Conservation (phyloP, 805 yeast species). For the Zygosaccharomyces siamensis region DNA sequence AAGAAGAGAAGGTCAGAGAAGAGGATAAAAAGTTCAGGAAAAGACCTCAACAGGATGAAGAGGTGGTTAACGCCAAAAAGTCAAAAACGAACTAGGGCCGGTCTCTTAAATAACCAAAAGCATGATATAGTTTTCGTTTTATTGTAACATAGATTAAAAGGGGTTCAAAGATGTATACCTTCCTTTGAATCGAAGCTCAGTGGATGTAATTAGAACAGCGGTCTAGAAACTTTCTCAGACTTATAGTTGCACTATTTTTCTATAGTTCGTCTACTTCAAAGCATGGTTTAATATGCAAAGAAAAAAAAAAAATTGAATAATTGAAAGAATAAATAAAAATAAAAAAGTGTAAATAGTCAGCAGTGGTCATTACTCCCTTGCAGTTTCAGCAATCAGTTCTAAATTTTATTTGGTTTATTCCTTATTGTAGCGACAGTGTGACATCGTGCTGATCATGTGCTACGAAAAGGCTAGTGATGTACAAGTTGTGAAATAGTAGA, state of each 20-base stretch:
- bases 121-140: conserved; percentile 12
- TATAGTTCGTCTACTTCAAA: too few species aligned
- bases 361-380: too few species aligned
- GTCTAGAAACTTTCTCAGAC: background rate
- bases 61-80: conserved; percentile 11
- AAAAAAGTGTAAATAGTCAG: too few species aligned
- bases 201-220: background rate
- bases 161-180: background rate
- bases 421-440: background rate
- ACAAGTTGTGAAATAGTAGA: conserved; percentile 6
- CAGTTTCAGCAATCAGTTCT: too few species aligned
- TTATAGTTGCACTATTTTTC: too few species aligned
- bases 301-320: too few species aligned
- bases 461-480: conserved; percentile 8
- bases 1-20: conserved; percentile 44
- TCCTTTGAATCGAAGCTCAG: background rate
- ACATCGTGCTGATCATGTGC: background rate
- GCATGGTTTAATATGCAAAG: too few species aligned
- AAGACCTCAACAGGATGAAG: conserved; percentile 26
- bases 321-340: too few species aligned
- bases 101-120: conserved; percentile 16
- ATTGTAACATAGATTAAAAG: background rate
- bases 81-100: background rate
- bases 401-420: background rate
- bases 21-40: conserved; percentile 15